These are phyloP conservation scores for Xylaria sp. DNA, from an alignment of 2,329 filamentous ascomycete genomes.

Conservation along the genomic window DNA sequence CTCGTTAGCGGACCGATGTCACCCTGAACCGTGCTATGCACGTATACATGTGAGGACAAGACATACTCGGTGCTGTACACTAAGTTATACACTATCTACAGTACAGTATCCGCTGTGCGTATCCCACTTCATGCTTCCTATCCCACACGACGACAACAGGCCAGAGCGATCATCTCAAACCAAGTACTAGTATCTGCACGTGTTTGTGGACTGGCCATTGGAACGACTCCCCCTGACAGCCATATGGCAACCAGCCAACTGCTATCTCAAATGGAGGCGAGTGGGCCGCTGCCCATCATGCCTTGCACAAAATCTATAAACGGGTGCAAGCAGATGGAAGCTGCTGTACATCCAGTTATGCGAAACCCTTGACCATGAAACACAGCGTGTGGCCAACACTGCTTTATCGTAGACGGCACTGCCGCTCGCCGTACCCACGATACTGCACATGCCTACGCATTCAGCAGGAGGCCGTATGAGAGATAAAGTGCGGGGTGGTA, in stretches of 20 bases:
- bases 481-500: too few species aligned
- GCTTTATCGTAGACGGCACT: slow-evolving; percentile 17
- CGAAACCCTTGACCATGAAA: slow-evolving; percentile 26
- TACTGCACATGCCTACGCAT: neutral
- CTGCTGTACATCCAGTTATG: slow-evolving; percentile 22
- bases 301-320: slow-evolving; percentile 18
- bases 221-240: slow-evolving; percentile 26
- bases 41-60: neutral
- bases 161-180: neutral
- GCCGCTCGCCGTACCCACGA: neutral
- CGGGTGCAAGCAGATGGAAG: neutral
- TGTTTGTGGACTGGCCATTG: slow-evolving; percentile 28
- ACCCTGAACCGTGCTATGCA: slow-evolving; percentile 20
- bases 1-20: slow-evolving; percentile 8
- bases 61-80: too few species aligned
- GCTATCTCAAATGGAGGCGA: neutral
- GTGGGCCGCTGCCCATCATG: slow-evolving; percentile 9
- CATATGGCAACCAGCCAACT: slow-evolving; percentile 28
- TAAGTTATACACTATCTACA: too few species aligned
- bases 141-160: neutral
- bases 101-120: too few species aligned
- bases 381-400: slow-evolving; percentile 17
- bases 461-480: too few species aligned
- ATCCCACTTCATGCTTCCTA: too few species aligned
- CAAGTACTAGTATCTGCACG: slow-evolving; percentile 9